Base-by-base conservation (phyloP, 83 land plant species). In the Diphasiastrum complanatum region DNA sequence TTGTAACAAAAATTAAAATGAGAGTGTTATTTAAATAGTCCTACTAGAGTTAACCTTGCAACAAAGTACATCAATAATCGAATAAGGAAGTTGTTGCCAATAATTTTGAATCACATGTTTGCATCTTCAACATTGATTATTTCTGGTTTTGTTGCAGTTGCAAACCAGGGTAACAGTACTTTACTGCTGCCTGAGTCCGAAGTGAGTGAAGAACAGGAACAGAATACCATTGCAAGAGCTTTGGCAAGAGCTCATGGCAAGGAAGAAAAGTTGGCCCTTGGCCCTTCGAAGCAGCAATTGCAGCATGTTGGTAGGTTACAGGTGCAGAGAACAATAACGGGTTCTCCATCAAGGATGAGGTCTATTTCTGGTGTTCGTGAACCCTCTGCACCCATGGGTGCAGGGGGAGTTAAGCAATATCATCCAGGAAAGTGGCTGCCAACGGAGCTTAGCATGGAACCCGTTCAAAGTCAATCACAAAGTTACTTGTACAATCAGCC, bases 151-250 rank as follows among this genome's bases (percentile, higher is more conserved):
- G 40, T 34, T 37, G 33, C 76, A 73, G 76, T 68, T 60, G 66
- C 67, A 23, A 68, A 62, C 27, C 76, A 73, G 29, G 52, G 45
- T 10, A 38, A 57, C 27, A 31, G 61, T 12, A 50, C 50, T 5
- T 30, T 68, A 28, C 60, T 36, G 4, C 54, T 35, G 4, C 54
- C 67, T 12, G 77, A 74, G 49, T 22, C 65, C 10, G 77, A 75
- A 45, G 63, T 74, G 41, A 75, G 64, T 36, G 78, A 75, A 38
- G 78, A 75, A 57, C 78, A 70, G 38, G 78, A 75, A 45, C 69
- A 75, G 62, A 72, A 37, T 45, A 66, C 57, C 10, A 75, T 75
- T n/a, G 78, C 78, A 34, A 60, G 78, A 24, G 61, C 67, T 34
- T 48, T 75, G 61, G 62, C 68, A 22, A 45, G 34, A 12, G 57